phyloP scores from a whole-genome alignment of 257 asterid genomes.

The Solanum tacnaense region DNA sequence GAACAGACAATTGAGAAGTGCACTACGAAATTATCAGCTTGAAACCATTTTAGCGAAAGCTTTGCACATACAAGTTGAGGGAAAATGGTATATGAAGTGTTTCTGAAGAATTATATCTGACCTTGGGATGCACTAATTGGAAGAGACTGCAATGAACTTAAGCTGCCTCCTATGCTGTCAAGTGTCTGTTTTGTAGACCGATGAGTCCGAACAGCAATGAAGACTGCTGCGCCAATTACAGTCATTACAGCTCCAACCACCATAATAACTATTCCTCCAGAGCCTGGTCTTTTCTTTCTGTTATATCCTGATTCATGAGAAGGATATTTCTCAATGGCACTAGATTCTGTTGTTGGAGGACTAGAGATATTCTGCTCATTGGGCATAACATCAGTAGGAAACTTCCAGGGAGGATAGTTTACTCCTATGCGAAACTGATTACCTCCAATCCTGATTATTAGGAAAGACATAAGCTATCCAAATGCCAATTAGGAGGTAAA shows the following conservation, averaged over 20 bases:
- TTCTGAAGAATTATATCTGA: conserved; percentile 1
- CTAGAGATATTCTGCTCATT: conserved; percentile 37
- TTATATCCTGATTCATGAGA: conserved; percentile 15
- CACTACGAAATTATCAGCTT: not conserved
- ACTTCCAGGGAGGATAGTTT: conserved; percentile 71
- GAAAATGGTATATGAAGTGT: not conserved
- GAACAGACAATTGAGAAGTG: not conserved
- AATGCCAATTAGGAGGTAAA: not conserved
- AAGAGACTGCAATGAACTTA: conserved; percentile 31
- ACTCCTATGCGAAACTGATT: conserved; percentile 45
- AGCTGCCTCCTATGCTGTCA: conserved; percentile 18
- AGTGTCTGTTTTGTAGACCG: conserved; percentile 11
- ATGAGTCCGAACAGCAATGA: conserved; percentile 12
- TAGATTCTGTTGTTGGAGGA: conserved; percentile 55
- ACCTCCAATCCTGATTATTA: conserved; percentile 61
- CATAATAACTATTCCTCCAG: conserved; percentile 24
- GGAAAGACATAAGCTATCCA: not conserved
- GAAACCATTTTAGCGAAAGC: not conserved
- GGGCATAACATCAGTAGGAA: conserved; percentile 48
- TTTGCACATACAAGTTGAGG: not conserved
- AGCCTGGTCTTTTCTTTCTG: conserved; percentile 26
- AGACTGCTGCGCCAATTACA: conserved; percentile 40
- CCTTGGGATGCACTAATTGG: conserved; percentile 40
- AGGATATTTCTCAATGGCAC: conserved; percentile 49
- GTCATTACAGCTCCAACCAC: conserved; percentile 41